Conservation (phyloP, 169 alveolate species). For the Perkinsus olseni region DNA sequence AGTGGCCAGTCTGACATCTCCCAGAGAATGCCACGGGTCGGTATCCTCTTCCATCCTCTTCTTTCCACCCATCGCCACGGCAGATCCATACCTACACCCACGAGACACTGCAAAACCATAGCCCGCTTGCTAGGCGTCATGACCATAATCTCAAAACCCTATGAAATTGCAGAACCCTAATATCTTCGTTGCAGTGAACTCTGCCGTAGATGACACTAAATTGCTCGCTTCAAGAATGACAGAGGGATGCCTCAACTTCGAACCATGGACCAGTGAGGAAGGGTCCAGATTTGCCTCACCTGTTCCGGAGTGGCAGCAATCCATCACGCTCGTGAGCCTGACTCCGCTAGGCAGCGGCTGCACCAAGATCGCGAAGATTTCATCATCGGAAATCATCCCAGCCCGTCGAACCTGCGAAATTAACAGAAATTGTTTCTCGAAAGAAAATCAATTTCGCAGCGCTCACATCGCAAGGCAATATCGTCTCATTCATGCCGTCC, state of each 20-base stretch:
- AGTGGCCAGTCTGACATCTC: not conserved
- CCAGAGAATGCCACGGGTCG: not conserved
- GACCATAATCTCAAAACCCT: no score
- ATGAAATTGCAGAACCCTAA: no score
- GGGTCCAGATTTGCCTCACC: not conserved
- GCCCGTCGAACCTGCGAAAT: not conserved
- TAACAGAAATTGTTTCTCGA: not conserved
- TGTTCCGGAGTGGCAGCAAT: conserved; percentile 29
- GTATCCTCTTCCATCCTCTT: not conserved
- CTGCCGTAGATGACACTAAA: no score
- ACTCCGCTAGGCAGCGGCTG: conserved; percentile 31
- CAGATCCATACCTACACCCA: not conserved
- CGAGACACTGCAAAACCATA: not conserved
- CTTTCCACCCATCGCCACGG: not conserved
- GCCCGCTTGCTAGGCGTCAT: no score
- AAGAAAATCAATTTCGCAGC: not conserved
- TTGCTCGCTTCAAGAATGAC: no score
- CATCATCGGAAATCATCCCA: conserved; percentile 37
- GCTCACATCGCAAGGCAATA: conserved; percentile 27
- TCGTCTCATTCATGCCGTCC: conserved; percentile 38
- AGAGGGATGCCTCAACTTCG: no score
- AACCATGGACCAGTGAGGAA: not conserved
- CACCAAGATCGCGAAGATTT: conserved; percentile 19
- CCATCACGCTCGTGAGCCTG: conserved; percentile 23
- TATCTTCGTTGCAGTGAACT: no score